These are phyloP conservation scores for Gossypium trilobum DNA, from an alignment of 441 rosid species.

Conservation along the genomic window DNA sequence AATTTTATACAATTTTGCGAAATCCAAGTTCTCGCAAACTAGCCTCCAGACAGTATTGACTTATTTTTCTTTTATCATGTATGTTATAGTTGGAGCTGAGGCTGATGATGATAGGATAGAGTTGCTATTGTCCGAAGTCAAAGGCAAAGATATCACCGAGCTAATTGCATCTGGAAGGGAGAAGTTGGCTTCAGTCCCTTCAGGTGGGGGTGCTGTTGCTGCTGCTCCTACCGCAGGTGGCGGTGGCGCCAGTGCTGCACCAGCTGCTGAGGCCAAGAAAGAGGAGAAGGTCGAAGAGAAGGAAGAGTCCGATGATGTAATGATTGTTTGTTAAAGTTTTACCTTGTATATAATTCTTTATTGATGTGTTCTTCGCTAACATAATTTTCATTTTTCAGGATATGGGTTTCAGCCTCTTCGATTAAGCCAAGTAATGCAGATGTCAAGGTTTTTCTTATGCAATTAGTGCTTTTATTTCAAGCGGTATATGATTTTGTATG, in stretches of 20 bases:
- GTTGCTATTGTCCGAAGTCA: slow-evolving; percentile 49
- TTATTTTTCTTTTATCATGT: not conserved
- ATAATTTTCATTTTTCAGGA: slow-evolving; percentile 29
- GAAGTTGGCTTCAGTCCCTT: slow-evolving; percentile 80
- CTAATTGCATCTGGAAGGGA: slow-evolving; percentile 70
- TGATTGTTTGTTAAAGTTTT: not conserved
- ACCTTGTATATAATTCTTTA: not conserved
- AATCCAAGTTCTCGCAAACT: not conserved
- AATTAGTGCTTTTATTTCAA: slow-evolving; percentile 7
- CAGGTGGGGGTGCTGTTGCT: slow-evolving; percentile 64
- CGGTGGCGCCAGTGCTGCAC: slow-evolving; percentile 27
- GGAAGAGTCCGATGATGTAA: slow-evolving; percentile 82
- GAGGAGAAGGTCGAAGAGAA: slow-evolving; percentile 75
- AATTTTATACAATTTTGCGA: not conserved
- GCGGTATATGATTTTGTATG: slow-evolving; percentile 16
- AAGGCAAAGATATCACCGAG: slow-evolving; percentile 62
- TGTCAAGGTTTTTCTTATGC: slow-evolving; percentile 10
- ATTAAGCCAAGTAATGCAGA: slow-evolving; percentile 22
- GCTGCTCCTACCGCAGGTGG: slow-evolving; percentile 33
- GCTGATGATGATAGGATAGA: slow-evolving; percentile 62
- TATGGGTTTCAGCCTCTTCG: slow-evolving; percentile 62
- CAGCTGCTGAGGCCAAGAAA: slow-evolving; percentile 56
- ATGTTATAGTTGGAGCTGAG: slow-evolving; percentile 64
- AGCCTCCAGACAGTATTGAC: not conserved
- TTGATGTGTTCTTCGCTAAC: not conserved